A percentile compares a stretch with the other conserved stretches of the same genome.
These are phyloP conservation scores for Waitea zeae DNA, from an alignment of 1,284 basidiomycete species.

Conservation along the genomic window DNA sequence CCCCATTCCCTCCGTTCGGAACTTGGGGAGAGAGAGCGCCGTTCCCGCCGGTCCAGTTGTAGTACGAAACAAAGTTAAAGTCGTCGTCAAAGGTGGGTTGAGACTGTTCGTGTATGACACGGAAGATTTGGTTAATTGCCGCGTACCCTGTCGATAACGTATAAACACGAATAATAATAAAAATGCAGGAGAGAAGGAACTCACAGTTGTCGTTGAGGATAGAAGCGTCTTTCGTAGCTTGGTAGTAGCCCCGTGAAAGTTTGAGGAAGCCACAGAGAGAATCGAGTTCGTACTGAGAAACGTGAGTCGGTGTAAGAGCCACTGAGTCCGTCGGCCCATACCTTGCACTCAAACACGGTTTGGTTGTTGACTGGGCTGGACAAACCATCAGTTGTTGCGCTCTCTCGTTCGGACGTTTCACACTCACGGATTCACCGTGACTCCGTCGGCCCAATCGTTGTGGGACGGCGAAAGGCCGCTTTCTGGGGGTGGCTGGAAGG, in stretches of 20 bases:
- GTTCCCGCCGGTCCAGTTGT: conserved; percentile 59
- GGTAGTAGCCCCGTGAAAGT: conserved; percentile 53
- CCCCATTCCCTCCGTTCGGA: conserved; percentile 46
- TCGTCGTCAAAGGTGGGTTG: conserved; percentile 49
- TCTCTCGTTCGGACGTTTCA: too few species aligned
- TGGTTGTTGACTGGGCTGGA: conserved; percentile 49
- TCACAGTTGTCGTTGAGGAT: conserved; percentile 56
- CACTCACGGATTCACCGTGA: conserved; percentile 60
- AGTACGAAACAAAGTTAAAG: conserved; percentile 59
- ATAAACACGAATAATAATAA: conserved; percentile 1
- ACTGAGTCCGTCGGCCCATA: conserved; percentile 11
- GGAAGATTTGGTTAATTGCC: conserved; percentile 58
- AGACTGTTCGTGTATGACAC: conserved; percentile 60
- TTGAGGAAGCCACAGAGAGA: conserved; percentile 64
- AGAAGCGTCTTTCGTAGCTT: conserved; percentile 47
- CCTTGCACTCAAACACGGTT: conserved; percentile 68
- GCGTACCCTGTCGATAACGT: conserved; percentile 31
- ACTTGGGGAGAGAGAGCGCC: conserved; percentile 48
- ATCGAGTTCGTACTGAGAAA: conserved; percentile 50
- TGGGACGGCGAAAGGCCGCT: conserved; percentile 41
- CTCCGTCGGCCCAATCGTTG: conserved; percentile 47
- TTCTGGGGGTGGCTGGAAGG: conserved; percentile 63
- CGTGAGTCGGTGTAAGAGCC: neutral
- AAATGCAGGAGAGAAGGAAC: conserved; percentile 8
- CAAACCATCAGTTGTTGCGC: too few species aligned